Conservation (phyloP, 2,329 filamentous ascomycete species). For the Apiospora koreana region DNA sequence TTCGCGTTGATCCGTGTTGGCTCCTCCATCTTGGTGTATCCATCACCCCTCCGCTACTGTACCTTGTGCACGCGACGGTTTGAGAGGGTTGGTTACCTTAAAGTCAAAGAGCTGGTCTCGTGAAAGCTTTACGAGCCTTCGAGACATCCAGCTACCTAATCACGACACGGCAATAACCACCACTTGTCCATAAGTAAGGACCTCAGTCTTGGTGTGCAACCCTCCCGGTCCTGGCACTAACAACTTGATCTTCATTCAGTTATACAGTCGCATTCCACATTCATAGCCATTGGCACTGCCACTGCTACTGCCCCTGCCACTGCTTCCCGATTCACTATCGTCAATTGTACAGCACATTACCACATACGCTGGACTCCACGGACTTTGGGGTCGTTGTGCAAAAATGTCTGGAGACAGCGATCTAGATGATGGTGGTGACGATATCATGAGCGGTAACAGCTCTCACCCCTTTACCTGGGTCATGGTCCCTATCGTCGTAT, state of each 20-base stretch:
- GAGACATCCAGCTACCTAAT: neutral
- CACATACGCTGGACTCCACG: neutral
- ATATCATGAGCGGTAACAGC: neutral
- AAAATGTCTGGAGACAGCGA: neutral
- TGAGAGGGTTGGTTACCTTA: neutral
- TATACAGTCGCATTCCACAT: neutral
- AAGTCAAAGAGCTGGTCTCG: constrained; percentile 4
- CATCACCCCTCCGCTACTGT: neutral
- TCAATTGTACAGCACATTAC: neutral
- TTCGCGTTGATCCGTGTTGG: neutral
- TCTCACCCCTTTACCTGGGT: constrained; percentile 27
- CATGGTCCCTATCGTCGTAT: constrained; percentile 31
- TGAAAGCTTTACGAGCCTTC: neutral
- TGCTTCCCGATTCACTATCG: neutral
- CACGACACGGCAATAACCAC: neutral
- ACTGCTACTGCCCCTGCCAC: neutral
- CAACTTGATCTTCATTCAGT: neutral
- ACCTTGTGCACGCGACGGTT: neutral
- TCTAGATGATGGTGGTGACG: neutral
- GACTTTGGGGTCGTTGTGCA: neutral
- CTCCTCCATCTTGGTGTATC: neutral
- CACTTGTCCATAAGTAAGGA: neutral
- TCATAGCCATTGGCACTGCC: neutral
- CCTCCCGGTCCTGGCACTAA: neutral
- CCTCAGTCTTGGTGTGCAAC: neutral